Conservation (phyloP, 495 filamentous ascomycete species). For the Rostrohypoxylon terebratum region DNA sequence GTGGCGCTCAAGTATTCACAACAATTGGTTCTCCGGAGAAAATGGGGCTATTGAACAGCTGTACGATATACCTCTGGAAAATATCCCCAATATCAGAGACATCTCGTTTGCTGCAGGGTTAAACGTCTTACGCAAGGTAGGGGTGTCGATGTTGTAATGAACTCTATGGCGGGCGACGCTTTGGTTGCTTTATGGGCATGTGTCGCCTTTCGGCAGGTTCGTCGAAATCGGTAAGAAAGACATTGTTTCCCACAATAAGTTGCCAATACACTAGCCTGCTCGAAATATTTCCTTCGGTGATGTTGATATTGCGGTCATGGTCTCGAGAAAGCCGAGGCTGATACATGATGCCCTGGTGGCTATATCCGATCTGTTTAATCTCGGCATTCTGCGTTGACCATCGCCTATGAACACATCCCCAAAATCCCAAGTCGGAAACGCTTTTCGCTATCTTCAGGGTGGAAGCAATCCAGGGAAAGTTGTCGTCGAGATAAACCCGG, state of each 20-base stretch:
- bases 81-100: background rate
- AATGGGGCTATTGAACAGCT: background rate
- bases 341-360: background rate
- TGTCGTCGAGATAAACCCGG: background rate
- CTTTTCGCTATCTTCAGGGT: background rate
- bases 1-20: background rate
- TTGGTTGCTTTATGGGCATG: background rate
- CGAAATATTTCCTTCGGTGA: slow-evolving; percentile 18
- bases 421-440: background rate
- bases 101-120: background rate
- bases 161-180: background rate
- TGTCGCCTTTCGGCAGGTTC: no score
- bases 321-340: background rate
- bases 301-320: slow-evolving; percentile 11
- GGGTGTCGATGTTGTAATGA: background rate
- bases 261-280: slow-evolving; percentile 48
- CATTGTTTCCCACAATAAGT: slow-evolving; percentile 24
- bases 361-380: background rate
- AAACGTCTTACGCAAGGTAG: background rate
- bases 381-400: background rate
- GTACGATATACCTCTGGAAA: background rate
- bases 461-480: background rate
- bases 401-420: background rate
- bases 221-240: slow-evolving; percentile 36
- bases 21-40: background rate